These are phyloP conservation scores for Dioszegia hungarica DNA, from an alignment of 768 basidiomycete species.

Conservation along the genomic window DNA sequence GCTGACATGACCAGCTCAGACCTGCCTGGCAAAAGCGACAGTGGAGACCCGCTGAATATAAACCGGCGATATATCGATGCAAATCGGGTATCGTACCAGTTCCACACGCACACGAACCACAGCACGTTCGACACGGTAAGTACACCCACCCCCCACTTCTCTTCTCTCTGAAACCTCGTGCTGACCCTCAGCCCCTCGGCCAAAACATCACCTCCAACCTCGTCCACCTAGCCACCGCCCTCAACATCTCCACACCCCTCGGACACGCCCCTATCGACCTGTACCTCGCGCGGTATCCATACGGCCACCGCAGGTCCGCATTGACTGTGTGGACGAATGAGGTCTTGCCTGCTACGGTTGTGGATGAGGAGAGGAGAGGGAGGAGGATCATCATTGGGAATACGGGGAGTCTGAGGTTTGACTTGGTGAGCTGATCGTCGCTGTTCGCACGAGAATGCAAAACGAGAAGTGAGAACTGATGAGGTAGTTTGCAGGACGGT, in stretches of 20 bases:
- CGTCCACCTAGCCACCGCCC: slow-evolving; percentile 14
- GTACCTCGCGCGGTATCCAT: slow-evolving; percentile 58
- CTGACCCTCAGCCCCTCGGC: slow-evolving; percentile 22
- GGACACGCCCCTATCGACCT: slow-evolving; percentile 69
- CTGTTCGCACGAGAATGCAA: no score
- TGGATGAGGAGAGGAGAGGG: slow-evolving; percentile 30
- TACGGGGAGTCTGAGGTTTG: slow-evolving; percentile 49
- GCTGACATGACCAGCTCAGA: slow-evolving; percentile 9
- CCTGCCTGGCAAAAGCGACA: slow-evolving; percentile 3
- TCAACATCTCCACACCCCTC: slow-evolving; percentile 61
- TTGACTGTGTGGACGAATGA: slow-evolving; percentile 42
- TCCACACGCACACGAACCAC: slow-evolving; percentile 57
- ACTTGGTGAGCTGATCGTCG: slow-evolving; percentile 34
- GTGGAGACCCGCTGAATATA: slow-evolving; percentile 51
- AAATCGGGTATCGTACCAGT: slow-evolving; percentile 52
- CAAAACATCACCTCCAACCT: slow-evolving; percentile 22
- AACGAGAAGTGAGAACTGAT: no score
- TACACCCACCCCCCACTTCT: background rate
- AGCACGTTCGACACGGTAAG: slow-evolving; percentile 61
- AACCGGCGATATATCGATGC: slow-evolving; percentile 50
- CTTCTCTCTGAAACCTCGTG: background rate
- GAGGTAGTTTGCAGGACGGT: slow-evolving; percentile 58
- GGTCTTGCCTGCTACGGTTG: slow-evolving; percentile 59
- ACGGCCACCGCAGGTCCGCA: slow-evolving; percentile 33
- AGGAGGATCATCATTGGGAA: slow-evolving; percentile 39